Evolutionary conservation across 1,284 basidiomycete species (phyloP), one percentile per base, ranked within the genome.

Genomic region (Pseudozyma thailandica): DNA sequence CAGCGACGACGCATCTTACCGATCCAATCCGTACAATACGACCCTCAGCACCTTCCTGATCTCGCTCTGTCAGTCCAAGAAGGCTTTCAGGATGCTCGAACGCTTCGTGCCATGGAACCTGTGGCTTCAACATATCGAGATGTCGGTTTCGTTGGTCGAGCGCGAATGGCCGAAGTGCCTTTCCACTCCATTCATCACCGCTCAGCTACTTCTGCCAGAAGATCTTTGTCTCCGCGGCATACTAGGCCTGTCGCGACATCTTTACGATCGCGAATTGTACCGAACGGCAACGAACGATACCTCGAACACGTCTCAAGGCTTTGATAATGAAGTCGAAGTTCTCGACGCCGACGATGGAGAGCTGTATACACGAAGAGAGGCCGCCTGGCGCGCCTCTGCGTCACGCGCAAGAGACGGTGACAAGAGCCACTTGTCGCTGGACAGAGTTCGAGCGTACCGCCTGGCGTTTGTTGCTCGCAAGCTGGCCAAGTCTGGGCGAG

Each of bases 171-270:
- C 70, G n/a, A 66, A 54, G 30, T 35, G 44, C n/a, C 55, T 68
- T 9, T 39, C 55, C 4, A 41, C 25, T 16, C 46, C 65, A 15
- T 84, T 85, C 47, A 80, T 87, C 8, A 81, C 84, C 15, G 75
- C 87, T 8, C 89, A 87, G 53, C 85, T 87, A 13, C 91, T 93
- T 0, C 85, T 98, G 3, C 88, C 92, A 0, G 96, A 98, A 83
- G 96, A 98, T 82, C 97, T 94, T 93, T 92, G 92, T 75, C 84
- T 98, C 63, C 88, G 94, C 28, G 96, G 96, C 4, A 91, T 94
- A 89, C 92, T 62, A 5, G 69, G 69, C 9, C 38, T 72, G 8
- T 62, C 62, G 13, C 62, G 62, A 7, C 69, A 72, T 15, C 46
- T 65, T 7, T 72, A 55, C 51, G 69, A 66, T 46, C 57, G 69